These are phyloP conservation scores for Metschnikowia cubensis DNA, from an alignment of 805 yeast species.

Conservation along the genomic window DNA sequence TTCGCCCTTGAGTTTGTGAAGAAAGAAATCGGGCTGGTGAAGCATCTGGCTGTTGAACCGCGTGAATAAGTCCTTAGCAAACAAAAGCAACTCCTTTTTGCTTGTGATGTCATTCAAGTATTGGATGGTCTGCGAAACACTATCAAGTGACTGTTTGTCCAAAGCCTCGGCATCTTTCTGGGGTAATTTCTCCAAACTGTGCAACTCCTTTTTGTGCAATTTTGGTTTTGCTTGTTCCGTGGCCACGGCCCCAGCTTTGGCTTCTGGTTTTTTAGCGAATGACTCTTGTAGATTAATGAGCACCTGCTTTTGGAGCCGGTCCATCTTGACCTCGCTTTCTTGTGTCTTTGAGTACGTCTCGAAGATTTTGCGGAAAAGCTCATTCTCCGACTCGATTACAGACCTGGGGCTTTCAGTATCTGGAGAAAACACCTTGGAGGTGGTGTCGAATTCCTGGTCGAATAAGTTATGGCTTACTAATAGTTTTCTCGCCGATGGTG, in stretches of 20 bases:
- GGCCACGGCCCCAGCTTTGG: neutral
- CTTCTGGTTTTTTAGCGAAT: conserved; percentile 2
- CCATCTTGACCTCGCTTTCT: conserved; percentile 1
- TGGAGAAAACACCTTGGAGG: neutral
- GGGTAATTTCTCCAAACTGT: neutral
- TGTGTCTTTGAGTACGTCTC: conserved; percentile 13
- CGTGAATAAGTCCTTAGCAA: conserved; percentile 14
- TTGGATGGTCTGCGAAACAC: conserved; percentile 19
- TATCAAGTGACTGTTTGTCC: neutral
- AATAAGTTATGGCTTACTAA: no score
- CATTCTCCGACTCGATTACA: conserved; percentile 13
- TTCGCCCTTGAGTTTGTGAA: conserved; percentile 16
- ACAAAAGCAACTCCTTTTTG: conserved; percentile 16
- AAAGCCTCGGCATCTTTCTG: neutral
- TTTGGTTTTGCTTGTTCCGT: neutral
- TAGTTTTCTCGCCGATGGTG: no score
- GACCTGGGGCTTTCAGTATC: neutral
- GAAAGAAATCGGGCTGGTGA: conserved; percentile 11
- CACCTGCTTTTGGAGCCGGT: conserved; percentile 10
- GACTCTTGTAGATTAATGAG: conserved; percentile 16
- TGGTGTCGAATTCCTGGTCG: neutral
- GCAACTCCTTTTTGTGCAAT: neutral
- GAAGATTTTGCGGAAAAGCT: conserved; percentile 15
- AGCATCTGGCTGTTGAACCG: conserved; percentile 10
- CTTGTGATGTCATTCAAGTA: conserved; percentile 18